Percentiles rank a stretch among this genome's conserved stretches.
These are phyloP conservation scores for Cajanus cajan DNA, from an alignment of 306 rosid species.

Conservation along the genomic window DNA sequence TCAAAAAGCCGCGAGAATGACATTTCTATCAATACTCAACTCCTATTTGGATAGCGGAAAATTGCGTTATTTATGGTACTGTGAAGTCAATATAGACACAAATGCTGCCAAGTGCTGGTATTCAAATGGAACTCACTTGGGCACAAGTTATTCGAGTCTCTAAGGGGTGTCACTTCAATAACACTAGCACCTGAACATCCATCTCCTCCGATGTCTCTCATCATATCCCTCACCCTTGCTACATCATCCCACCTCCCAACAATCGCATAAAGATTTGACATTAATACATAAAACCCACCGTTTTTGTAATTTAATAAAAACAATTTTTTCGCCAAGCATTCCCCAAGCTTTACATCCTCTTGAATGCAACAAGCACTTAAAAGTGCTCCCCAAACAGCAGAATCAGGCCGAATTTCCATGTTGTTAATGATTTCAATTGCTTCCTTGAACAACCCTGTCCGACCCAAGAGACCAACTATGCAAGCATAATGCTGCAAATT, in stretches of 20 bases:
- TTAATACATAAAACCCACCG: constrained; percentile 64
- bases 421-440: constrained; percentile 48
- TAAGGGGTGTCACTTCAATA: constrained; percentile 39
- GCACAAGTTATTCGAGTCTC: constrained; percentile 15
- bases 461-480: constrained; percentile 64
- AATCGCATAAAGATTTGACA: constrained; percentile 77
- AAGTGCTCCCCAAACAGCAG: constrained; percentile 72
- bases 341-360: constrained; percentile 70
- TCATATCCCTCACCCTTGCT: constrained; percentile 75
- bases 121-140: constrained; percentile 21
- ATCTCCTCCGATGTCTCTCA: constrained; percentile 66
- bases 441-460: constrained; percentile 65
- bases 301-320: constrained; percentile 52
- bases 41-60: background rate
- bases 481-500: constrained; percentile 69
- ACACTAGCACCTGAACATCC: constrained; percentile 64
- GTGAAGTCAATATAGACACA: constrained; percentile 22
- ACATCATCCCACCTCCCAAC: constrained; percentile 80
- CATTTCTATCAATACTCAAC: too few species aligned
- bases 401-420: constrained; percentile 69
- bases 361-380: constrained; percentile 71
- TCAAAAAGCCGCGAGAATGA: too few species aligned
- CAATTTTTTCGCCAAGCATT: constrained; percentile 56
- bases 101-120: constrained; percentile 31
- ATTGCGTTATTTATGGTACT: background rate